Conservation (phyloP, 257 asterid genomes). For the Przewalskia tangutica region DNA sequence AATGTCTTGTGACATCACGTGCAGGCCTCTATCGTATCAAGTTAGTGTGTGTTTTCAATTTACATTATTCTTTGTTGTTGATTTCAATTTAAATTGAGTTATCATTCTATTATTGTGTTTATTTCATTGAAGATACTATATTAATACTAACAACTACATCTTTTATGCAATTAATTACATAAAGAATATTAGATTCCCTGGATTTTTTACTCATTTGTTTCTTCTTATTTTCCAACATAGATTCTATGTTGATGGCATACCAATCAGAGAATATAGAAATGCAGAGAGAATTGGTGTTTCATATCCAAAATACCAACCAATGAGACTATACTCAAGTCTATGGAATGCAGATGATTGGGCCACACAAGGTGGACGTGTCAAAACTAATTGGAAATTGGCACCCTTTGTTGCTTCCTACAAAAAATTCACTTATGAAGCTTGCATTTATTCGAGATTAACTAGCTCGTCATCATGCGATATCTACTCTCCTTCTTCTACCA, state of each 20-base stretch:
- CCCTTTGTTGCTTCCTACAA: slow-evolving; percentile 62
- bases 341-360: slow-evolving; percentile 91
- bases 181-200: too few species aligned
- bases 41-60: too few species aligned
- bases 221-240: slow-evolving; percentile 10
- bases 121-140: too few species aligned
- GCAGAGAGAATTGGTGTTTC: slow-evolving; percentile 42
- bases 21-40: too few species aligned
- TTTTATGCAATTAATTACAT: neutral
- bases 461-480: slow-evolving; percentile 29
- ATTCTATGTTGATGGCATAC: slow-evolving; percentile 47
- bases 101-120: too few species aligned
- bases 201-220: neutral
- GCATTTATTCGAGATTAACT: slow-evolving; percentile 48
- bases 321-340: slow-evolving; percentile 68
- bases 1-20: too few species aligned
- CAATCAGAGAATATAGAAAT: slow-evolving; percentile 65
- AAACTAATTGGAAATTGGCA: slow-evolving; percentile 63
- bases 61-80: too few species aligned
- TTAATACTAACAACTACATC: too few species aligned
- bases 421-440: slow-evolving; percentile 40
- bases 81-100: too few species aligned
- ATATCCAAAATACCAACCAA: slow-evolving; percentile 49
- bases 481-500: neutral
- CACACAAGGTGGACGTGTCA: slow-evolving; percentile 57